Base-by-base conservation (phyloP, 1,284 basidiomycete genomes). In the Pseudozyma tsukubaensis region DNA sequence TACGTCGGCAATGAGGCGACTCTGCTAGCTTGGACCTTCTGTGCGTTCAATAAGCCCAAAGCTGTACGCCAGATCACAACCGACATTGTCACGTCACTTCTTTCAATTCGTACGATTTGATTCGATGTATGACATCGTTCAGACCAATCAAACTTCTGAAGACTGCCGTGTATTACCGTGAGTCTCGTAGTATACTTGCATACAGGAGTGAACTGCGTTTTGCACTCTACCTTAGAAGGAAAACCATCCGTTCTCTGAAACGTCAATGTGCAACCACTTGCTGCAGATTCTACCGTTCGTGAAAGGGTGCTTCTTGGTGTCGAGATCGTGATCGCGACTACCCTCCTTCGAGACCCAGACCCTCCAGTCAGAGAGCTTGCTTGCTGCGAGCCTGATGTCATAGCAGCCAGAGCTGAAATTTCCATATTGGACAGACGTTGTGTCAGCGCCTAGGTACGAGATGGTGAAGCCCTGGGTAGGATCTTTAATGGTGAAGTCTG, bases 191-290 rank as follows among this genome's bases (percentile, higher is more conserved):
- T 29, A n/a, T n/a, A n/a, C n/a, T n/a, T n/a, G n/a, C n/a, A n/a
- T n/a, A n/a, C 18, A 40, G 57, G 21, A 36, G 13, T 21, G 40
- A 51, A 21, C 11, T 7, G 5, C n/a, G 24, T 29, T 3, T 3
- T 29, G 24, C 24, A 6, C 24, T 29, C 24, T 29, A 3, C 24
- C 24, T 29, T 29, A 29, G 24, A 29, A 29, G 39, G 39, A 40
- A 18, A 13, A 24, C 39, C 50, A 52, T 4, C 49, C 54, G 11
- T 57, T 54, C 5, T 47, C 10, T 16, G 58, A 43, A 18, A 54
- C 34, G 18, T 64, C 50, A 43, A 58, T 16, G 24, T 50, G 61
- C 0, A 35, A 2, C 61, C 61, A 64, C 50, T 64, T 64, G 1
- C 37, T 36, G 24, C 61, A 64, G 3, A 64, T 6, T n/a, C 16